Conservation (phyloP, 106 monocot genomes). For the Dendrobium huoshanense region DNA sequence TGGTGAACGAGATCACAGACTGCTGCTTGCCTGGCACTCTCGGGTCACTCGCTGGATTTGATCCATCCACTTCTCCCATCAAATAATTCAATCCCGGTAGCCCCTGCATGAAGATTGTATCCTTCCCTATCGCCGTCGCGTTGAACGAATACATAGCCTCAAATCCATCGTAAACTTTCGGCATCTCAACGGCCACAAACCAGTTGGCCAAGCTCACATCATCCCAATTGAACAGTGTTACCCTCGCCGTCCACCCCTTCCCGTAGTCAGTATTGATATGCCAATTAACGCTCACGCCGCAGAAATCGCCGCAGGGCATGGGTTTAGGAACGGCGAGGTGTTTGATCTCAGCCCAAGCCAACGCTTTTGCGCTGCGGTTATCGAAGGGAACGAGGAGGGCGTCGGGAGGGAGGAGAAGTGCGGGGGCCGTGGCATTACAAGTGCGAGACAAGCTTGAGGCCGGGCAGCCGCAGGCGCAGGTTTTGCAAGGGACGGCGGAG, state of each 20-base stretch:
- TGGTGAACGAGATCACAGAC: constrained; percentile 65
- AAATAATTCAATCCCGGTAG: constrained; percentile 50
- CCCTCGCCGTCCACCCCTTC: constrained; percentile 49
- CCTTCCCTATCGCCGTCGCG: constrained; percentile 31
- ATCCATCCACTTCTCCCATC: constrained; percentile 33
- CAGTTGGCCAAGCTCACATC: constrained; percentile 36
- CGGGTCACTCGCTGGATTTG: constrained; percentile 23
- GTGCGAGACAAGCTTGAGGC: constrained; percentile 12
- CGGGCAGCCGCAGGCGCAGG: constrained; percentile 79
- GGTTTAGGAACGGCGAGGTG: constrained; percentile 36
- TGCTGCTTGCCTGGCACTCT: constrained; percentile 78
- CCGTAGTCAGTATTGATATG: constrained; percentile 45
- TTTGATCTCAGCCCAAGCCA: constrained; percentile 36
- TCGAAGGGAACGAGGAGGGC: constrained; percentile 61
- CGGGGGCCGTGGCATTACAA: constrained; percentile 48
- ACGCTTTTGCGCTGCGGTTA: constrained; percentile 37
- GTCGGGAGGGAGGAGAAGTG: constrained; percentile 53
- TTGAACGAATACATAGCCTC: constrained; percentile 65
- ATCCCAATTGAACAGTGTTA: constrained; percentile 73
- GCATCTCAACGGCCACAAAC: constrained; percentile 55
- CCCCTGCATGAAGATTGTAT: constrained; percentile 66
- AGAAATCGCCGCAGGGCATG: constrained; percentile 55
- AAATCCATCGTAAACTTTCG: constrained; percentile 44
- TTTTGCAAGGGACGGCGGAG: constrained; percentile 69
- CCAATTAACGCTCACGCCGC: constrained; percentile 78